These are phyloP conservation scores for Arachnomyces sp. DNA, from an alignment of 2,329 filamentous ascomycete genomes.

Conservation along the genomic window DNA sequence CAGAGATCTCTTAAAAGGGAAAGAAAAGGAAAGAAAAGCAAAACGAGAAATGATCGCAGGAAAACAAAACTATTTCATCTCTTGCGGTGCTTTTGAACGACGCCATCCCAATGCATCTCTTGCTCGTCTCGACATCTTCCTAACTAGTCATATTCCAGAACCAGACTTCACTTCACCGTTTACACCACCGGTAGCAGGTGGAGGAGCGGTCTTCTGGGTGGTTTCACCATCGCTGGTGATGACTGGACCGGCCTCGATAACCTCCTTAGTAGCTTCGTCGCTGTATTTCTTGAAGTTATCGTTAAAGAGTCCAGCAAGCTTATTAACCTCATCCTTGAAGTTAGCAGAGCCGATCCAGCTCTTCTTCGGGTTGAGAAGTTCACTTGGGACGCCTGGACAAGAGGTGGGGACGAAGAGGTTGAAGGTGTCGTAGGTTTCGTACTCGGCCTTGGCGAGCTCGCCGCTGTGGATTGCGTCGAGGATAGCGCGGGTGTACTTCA, in stretches of 20 bases:
- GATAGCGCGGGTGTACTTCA: conserved; percentile 98
- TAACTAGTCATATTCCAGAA: too few species aligned
- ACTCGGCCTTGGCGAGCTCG: conserved; percentile 85
- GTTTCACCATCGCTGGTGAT: conserved; percentile 6
- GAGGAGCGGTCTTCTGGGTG: conserved; percentile 1
- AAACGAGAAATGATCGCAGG: too few species aligned
- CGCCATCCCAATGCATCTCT: too few species aligned
- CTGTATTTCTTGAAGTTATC: conserved; percentile 98
- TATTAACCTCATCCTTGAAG: conserved; percentile 81
- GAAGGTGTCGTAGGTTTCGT: conserved; percentile 93
- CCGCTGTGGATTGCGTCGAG: conserved; percentile 96
- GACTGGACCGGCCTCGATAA: conserved; percentile 49
- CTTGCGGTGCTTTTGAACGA: too few species aligned
- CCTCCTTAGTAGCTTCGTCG: conserved; percentile 70
- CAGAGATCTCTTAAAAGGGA: too few species aligned
- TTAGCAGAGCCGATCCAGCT: conserved; percentile 78
- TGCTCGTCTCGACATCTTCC: too few species aligned
- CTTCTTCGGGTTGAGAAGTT: conserved; percentile 89
- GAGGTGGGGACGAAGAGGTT: conserved; percentile 91
- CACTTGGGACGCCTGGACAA: conserved; percentile 79
- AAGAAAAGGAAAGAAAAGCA: too few species aligned
- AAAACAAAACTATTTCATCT: too few species aligned
- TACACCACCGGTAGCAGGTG: conserved; percentile 1
- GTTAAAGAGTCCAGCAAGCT: conserved; percentile 80
- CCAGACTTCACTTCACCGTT: too few species aligned